Conservation (phyloP, 2,329 filamentous ascomycete genomes). For the Trichoderma polysporum region DNA sequence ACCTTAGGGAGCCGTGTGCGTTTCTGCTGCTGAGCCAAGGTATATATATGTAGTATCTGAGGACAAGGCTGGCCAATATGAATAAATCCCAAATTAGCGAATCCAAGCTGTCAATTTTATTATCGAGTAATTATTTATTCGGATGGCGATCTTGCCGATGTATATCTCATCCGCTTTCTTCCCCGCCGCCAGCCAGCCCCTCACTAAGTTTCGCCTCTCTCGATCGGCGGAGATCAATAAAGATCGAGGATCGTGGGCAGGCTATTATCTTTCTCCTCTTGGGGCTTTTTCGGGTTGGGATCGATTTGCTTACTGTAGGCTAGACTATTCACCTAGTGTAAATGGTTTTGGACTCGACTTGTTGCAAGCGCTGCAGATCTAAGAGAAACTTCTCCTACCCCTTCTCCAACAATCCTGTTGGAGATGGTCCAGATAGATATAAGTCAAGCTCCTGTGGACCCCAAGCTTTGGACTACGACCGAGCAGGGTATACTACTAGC, state of each 20-base stretch:
- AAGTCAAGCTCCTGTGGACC: slow-evolving; percentile 16
- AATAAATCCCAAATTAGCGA: background rate
- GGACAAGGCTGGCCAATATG: background rate
- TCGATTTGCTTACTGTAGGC: background rate
- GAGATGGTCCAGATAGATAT: slow-evolving; percentile 13
- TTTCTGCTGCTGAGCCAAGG: background rate
- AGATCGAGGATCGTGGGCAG: slow-evolving; percentile 11
- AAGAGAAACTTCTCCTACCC: background rate
- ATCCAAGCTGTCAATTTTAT: background rate
- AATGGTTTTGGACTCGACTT: background rate
- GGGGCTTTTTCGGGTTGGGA: background rate
- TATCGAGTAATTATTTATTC: background rate
- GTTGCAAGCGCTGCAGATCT: background rate
- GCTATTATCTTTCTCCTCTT: background rate
- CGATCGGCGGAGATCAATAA: background rate
- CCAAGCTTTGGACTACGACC: slow-evolving; percentile 2
- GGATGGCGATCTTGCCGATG: background rate
- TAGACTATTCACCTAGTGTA: background rate
- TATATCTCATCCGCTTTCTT: background rate
- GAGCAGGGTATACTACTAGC: background rate
- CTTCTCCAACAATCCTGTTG: background rate
- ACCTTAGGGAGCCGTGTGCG: background rate
- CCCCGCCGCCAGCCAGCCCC: background rate
- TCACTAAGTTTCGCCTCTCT: slow-evolving; percentile 4
- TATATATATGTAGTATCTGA: background rate